A percentile compares a stretch with the other conserved stretches of the same genome.
Evolutionary conservation across 2,329 filamentous ascomycete species (phyloP).

Genomic region (Aspergillus sp.): DNA sequence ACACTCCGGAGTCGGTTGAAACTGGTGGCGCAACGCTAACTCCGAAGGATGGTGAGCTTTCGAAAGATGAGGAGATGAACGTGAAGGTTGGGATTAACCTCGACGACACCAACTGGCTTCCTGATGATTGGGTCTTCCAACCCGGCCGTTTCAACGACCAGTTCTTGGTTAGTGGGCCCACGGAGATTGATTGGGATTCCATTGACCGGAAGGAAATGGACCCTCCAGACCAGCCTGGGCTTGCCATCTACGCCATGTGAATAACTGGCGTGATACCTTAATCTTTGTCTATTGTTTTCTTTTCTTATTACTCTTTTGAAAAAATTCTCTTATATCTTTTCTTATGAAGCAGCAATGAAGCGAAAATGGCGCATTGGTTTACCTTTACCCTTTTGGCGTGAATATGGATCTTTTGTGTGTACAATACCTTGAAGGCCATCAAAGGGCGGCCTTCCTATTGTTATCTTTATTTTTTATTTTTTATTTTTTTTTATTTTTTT

Average conservation of each 20-base stretch:
- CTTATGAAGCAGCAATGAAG: conserved; percentile 6
- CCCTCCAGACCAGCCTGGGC: conserved; percentile 17
- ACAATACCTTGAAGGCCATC: conserved; percentile 2
- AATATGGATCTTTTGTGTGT: conserved; percentile 8
- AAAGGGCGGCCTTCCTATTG: not conserved
- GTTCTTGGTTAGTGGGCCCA: conserved; percentile 19
- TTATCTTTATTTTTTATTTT: not conserved
- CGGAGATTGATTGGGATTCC: conserved; percentile 34
- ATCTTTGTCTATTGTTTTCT: conserved; percentile 1
- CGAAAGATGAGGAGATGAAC: conserved; percentile 23
- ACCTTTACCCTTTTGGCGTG: conserved; percentile 10
- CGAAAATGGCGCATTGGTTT: conserved; percentile 3
- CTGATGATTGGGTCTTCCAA: conserved; percentile 26
- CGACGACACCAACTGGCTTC: conserved; percentile 23
- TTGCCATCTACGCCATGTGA: conserved; percentile 23
- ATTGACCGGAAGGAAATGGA: conserved; percentile 24
- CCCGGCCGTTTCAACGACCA: conserved; percentile 19
- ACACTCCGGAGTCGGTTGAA: conserved; percentile 33
- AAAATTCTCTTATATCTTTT: not conserved
- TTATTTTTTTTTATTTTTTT: conserved; percentile 1
- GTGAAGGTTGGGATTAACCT: conserved; percentile 18
- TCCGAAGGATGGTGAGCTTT: conserved; percentile 28
- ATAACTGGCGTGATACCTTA: conserved; percentile 2
- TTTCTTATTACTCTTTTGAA: not conserved
- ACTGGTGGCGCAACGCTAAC: conserved; percentile 28